A percentile compares a stretch with the other conserved stretches of the same genome.
These are phyloP conservation scores for Choricystis sp. DNA, from an alignment of 139 green algal genomes.

Conservation along the genomic window DNA sequence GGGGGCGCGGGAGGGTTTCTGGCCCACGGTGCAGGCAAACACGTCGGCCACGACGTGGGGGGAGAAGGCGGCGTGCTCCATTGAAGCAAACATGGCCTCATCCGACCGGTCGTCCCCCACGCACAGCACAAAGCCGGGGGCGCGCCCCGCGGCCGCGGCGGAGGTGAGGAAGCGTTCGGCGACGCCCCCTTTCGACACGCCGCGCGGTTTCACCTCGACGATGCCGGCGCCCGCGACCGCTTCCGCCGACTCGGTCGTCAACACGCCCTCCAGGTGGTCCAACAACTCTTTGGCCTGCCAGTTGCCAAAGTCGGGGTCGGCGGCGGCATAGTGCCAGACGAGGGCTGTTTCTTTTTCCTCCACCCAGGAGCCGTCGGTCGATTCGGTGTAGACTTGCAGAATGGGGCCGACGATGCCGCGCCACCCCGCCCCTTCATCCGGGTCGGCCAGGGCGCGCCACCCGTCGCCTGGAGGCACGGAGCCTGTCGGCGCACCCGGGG, in stretches of 20 bases:
- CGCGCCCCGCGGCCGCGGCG: background rate
- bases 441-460: slow-evolving; percentile 18
- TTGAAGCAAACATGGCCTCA: slow-evolving; percentile 94
- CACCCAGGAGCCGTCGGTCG: slow-evolving; percentile 83
- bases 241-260: slow-evolving; percentile 78
- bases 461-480: background rate
- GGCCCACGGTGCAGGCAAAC: slow-evolving; percentile 88
- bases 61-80: slow-evolving; percentile 55
- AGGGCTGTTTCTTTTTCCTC: slow-evolving; percentile 80
- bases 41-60: slow-evolving; percentile 44
- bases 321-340: slow-evolving; percentile 89
- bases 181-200: slow-evolving; percentile 61
- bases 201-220: slow-evolving; percentile 81
- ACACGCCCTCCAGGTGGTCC: slow-evolving; percentile 91
- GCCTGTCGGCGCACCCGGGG: slow-evolving; percentile 13
- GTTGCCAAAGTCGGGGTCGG: slow-evolving; percentile 90
- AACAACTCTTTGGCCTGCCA: slow-evolving; percentile 98
- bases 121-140: slow-evolving; percentile 83
- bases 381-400: slow-evolving; percentile 75
- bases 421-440: slow-evolving; percentile 47
- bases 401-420: slow-evolving; percentile 64
- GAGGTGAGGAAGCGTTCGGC: slow-evolving; percentile 52
- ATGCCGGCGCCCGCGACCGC: slow-evolving; percentile 53
- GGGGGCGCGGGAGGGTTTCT: slow-evolving; percentile 84
- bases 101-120: slow-evolving; percentile 95